Evolutionary conservation across 1,284 basidiomycete species (phyloP).

Genomic region (Puccinia coronata): DNA sequence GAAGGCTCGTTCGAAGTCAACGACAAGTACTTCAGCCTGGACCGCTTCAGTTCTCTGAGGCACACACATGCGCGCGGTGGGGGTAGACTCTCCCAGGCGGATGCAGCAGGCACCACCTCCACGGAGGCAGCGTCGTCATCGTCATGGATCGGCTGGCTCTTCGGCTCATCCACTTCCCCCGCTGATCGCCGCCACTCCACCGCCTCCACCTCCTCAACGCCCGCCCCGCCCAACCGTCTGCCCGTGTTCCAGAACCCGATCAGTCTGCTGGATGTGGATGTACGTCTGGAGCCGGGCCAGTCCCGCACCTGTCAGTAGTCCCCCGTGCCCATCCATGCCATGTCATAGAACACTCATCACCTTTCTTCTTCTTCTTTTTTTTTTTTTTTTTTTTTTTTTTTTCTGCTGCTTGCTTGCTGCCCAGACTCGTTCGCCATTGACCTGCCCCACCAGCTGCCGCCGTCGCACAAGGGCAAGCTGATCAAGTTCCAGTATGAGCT

Average conservation of each 20-base stretch:
- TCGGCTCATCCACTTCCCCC: neutral
- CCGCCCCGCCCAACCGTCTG: conserved; percentile 63
- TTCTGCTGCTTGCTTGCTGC: neutral
- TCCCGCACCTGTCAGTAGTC: conserved; percentile 77
- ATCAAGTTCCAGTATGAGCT: conserved; percentile 86
- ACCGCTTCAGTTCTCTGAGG: too few relatives aligned
- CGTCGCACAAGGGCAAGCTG: conserved; percentile 80
- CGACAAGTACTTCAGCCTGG: too few relatives aligned
- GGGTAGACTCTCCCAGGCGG: too few relatives aligned
- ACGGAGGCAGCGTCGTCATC: too few relatives aligned
- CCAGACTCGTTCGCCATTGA: conserved; percentile 58
- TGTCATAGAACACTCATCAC: neutral
- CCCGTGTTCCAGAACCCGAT: conserved; percentile 80
- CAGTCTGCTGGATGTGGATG: conserved; percentile 78
- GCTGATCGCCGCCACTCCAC: neutral
- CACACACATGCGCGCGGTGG: too few relatives aligned
- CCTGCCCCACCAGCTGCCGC: conserved; percentile 78
- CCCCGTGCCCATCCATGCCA: too few relatives aligned
- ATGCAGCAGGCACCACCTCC: too few relatives aligned
- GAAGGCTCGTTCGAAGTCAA: too few relatives aligned
- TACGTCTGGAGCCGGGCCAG: conserved; percentile 74
- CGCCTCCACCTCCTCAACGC: neutral
- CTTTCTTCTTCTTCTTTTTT: neutral
- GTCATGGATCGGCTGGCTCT: conserved; percentile 35
- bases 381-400: neutral